A percentile compares a stretch with the other conserved stretches of the same genome.
Conservation (phyloP, 2,329 filamentous ascomycete species). For the Pyricularia sp. region DNA sequence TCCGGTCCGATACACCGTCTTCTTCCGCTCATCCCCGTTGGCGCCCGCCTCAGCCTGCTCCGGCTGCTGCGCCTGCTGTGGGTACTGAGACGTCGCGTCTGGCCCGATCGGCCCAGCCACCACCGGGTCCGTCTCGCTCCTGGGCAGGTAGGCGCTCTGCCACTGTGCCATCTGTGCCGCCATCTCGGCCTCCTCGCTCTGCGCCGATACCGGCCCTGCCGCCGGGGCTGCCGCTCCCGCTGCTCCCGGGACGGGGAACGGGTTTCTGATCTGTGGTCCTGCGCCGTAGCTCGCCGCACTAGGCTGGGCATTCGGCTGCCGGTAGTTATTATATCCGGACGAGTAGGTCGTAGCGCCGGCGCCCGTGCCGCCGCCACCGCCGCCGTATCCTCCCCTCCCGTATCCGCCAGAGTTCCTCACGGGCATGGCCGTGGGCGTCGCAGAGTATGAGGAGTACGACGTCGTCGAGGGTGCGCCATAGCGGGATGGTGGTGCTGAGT, state of each 20-base stretch:
- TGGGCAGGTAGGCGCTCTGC: slow-evolving; percentile 77
- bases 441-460: slow-evolving; percentile 16
- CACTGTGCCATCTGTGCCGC: slow-evolving; percentile 90
- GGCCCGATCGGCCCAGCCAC: slow-evolving; percentile 15
- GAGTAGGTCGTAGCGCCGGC: slow-evolving; percentile 19
- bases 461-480: slow-evolving; percentile 31
- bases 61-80: slow-evolving; percentile 14
- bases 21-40: slow-evolving; percentile 54
- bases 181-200: slow-evolving; percentile 58
- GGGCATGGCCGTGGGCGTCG: slow-evolving; percentile 24
- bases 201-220: slow-evolving; percentile 31
- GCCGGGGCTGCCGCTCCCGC: slow-evolving; percentile 15
- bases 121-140: slow-evolving; percentile 19
- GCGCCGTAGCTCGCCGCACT: slow-evolving; percentile 34
- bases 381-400: slow-evolving; percentile 9
- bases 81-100: slow-evolving; percentile 12
- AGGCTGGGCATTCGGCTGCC: slow-evolving; percentile 21
- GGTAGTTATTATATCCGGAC: slow-evolving; percentile 19
- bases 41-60: slow-evolving; percentile 30
- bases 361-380: slow-evolving; percentile 11
- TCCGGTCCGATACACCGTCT: slow-evolving; percentile 80
- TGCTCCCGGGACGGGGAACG: slow-evolving; percentile 59
- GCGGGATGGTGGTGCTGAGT: slow-evolving; percentile 25
- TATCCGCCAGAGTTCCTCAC: slow-evolving; percentile 13
- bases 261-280: slow-evolving; percentile 65